These are phyloP conservation scores for Cymodocea nodosa DNA, from an alignment of 116 monocot species.

Conservation along the genomic window DNA sequence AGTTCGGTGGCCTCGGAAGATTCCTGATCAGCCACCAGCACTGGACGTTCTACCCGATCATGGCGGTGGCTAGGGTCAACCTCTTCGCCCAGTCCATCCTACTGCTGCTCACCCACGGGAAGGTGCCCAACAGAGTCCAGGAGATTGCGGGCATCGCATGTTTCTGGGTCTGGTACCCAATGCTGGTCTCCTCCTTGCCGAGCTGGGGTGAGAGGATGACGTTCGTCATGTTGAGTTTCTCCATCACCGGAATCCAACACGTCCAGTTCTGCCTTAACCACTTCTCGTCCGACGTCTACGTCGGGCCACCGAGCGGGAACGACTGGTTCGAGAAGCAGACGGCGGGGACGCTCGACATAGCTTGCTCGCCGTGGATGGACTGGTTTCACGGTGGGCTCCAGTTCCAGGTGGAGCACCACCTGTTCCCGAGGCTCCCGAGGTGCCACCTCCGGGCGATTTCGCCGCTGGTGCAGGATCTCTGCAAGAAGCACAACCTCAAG, in stretches of 20 bases:
- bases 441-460: slow-evolving; percentile 29
- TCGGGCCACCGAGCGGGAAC: slow-evolving; percentile 27
- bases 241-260: slow-evolving; percentile 42
- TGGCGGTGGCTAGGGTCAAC: slow-evolving; percentile 44
- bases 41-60: slow-evolving; percentile 47
- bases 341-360: slow-evolving; percentile 33
- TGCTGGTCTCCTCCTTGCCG: slow-evolving; percentile 43
- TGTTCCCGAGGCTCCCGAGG: slow-evolving; percentile 42
- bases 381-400: slow-evolving; percentile 61
- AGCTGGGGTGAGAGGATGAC: slow-evolving; percentile 31
- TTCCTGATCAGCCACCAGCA: slow-evolving; percentile 52
- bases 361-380: slow-evolving; percentile 49
- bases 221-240: slow-evolving; percentile 37
- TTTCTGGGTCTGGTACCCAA: slow-evolving; percentile 46
- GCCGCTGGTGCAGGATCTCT: slow-evolving; percentile 33
- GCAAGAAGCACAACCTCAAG: slow-evolving; percentile 31
- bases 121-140: slow-evolving; percentile 23
- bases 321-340: slow-evolving; percentile 61
- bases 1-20: slow-evolving; percentile 15
- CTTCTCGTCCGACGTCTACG: slow-evolving; percentile 32
- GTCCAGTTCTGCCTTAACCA: slow-evolving; percentile 50
- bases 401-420: slow-evolving; percentile 53
- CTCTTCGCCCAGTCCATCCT: slow-evolving; percentile 32
- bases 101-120: slow-evolving; percentile 19
- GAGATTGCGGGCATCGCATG: slow-evolving; percentile 26